These are phyloP conservation scores for Paraphoma chrysanthemicola DNA, from an alignment of 2,329 filamentous ascomycete genomes.

Conservation along the genomic window DNA sequence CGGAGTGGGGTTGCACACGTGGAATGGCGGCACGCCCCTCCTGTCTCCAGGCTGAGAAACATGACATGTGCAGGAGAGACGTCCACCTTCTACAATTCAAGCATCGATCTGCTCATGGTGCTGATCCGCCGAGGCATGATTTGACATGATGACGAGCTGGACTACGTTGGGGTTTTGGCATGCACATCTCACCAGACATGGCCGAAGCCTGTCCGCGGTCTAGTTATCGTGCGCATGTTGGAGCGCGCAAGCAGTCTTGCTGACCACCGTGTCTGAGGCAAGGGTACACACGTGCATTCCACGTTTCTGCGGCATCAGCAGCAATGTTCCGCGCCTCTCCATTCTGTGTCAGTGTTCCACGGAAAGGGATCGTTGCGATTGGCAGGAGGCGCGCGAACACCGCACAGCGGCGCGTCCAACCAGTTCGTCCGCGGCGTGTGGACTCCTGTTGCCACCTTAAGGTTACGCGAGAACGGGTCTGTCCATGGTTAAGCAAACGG, in stretches of 20 bases:
- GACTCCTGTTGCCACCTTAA: conserved; percentile 16
- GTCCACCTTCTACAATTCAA: conserved; percentile 6
- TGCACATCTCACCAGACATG: not conserved
- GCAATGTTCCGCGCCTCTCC: conserved; percentile 40
- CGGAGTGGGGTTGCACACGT: conserved; percentile 34
- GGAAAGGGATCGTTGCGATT: conserved; percentile 26
- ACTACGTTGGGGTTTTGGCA: not conserved
- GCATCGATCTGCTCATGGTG: conserved; percentile 18
- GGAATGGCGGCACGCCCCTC: conserved; percentile 22
- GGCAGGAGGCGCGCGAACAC: conserved; percentile 20
- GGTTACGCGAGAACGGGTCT: conserved; percentile 41
- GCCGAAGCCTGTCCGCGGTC: conserved; percentile 1
- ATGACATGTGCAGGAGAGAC: conserved; percentile 14
- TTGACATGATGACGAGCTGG: conserved; percentile 15
- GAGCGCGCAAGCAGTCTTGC: conserved; percentile 10
- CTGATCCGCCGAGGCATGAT: conserved; percentile 20
- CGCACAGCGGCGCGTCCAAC: conserved; percentile 17
- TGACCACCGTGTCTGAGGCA: conserved; percentile 26
- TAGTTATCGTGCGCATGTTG: not conserved
- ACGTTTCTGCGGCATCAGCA: conserved; percentile 40
- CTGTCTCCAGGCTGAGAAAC: conserved; percentile 20
- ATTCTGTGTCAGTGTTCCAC: conserved; percentile 25
- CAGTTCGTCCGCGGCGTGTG: conserved; percentile 5
- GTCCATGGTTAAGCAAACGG: conserved; percentile 36
- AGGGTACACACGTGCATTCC: conserved; percentile 45